phyloP scores from a whole-genome alignment of 176 grass and related monocot species.

The Zea luxurians region DNA sequence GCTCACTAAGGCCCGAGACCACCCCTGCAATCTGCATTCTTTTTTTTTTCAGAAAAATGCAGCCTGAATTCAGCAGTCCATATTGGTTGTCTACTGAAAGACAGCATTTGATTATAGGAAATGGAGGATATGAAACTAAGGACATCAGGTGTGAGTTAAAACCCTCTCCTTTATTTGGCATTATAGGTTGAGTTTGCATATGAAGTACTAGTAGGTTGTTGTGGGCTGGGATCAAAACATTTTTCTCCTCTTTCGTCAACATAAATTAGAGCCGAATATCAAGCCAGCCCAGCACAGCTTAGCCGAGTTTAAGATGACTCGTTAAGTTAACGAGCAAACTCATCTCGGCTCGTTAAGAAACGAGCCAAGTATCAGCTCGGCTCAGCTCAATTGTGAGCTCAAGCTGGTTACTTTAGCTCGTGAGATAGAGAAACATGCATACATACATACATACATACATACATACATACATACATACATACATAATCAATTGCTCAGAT shows the following conservation, averaged over 20 bases:
- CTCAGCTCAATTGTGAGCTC: too few species aligned
- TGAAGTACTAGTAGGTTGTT: neutral
- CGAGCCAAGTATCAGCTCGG: too few species aligned
- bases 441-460: too few species aligned
- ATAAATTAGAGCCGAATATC: too few species aligned
- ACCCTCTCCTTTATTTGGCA: neutral
- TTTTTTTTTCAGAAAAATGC: neutral
- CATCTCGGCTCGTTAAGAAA: too few species aligned
- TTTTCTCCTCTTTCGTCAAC: neutral
- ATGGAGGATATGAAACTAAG: neutral
- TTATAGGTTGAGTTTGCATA: neutral
- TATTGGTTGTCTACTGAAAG: neutral
- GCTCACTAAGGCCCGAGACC: neutral
- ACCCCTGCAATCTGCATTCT: neutral
- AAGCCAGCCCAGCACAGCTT: too few species aligned
- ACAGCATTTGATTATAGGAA: neutral
- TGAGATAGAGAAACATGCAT: too few species aligned
- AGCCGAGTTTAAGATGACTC: too few species aligned
- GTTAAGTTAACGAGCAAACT: too few species aligned
- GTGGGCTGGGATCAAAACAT: neutral
- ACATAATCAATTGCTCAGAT: too few species aligned
- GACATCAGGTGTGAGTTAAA: neutral
- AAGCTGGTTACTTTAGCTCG: too few species aligned
- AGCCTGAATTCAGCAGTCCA: neutral
- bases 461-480: too few species aligned